These are phyloP conservation scores for Turritis glabra DNA, from an alignment of 345 rosid species.

Conservation along the genomic window DNA sequence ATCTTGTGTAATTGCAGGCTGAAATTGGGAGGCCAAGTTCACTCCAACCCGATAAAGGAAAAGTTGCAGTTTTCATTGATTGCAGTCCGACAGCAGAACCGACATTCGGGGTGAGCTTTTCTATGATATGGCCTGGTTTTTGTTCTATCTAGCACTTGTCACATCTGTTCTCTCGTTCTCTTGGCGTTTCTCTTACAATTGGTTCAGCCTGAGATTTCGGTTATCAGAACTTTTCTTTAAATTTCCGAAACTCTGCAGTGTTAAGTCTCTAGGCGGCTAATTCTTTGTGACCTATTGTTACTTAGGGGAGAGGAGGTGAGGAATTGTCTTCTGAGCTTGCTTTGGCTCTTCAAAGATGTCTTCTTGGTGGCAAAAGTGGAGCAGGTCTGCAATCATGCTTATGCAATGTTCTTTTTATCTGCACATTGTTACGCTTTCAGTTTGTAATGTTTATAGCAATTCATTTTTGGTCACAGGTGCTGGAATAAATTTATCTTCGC, in stretches of 20 bases:
- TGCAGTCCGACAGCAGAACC: conserved; percentile 93
- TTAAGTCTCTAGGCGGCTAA: conserved; percentile 9
- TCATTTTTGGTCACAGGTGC: conserved; percentile 55
- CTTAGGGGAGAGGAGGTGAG: conserved; percentile 94
- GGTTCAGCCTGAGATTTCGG: neutral
- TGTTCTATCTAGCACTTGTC: conserved; percentile 10
- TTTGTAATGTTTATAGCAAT: conserved; percentile 13
- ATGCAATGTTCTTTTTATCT: neutral
- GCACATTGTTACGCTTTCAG: neutral
- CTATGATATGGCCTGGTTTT: neutral
- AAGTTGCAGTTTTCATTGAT: conserved; percentile 71
- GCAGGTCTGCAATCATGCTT: conserved; percentile 54
- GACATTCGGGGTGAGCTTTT: conserved; percentile 63
- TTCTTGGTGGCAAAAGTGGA: conserved; percentile 88
- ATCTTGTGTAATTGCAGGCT: conserved; percentile 51
- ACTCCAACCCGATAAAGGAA: conserved; percentile 77
- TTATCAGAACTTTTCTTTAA: conserved; percentile 5
- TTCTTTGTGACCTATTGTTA: conserved; percentile 5
- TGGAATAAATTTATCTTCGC: conserved; percentile 75
- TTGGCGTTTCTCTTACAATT: neutral
- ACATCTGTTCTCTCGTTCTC: neutral
- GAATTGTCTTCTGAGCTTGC: conserved; percentile 85
- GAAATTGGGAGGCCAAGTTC: conserved; percentile 87
- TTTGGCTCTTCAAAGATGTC: conserved; percentile 66
- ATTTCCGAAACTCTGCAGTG: conserved; percentile 1